A percentile compares a stretch with the other conserved stretches of the same genome.
These are phyloP conservation scores for Pseudogymnoascus sp. DNA, from an alignment of 2,329 filamentous ascomycete species.

Conservation along the genomic window DNA sequence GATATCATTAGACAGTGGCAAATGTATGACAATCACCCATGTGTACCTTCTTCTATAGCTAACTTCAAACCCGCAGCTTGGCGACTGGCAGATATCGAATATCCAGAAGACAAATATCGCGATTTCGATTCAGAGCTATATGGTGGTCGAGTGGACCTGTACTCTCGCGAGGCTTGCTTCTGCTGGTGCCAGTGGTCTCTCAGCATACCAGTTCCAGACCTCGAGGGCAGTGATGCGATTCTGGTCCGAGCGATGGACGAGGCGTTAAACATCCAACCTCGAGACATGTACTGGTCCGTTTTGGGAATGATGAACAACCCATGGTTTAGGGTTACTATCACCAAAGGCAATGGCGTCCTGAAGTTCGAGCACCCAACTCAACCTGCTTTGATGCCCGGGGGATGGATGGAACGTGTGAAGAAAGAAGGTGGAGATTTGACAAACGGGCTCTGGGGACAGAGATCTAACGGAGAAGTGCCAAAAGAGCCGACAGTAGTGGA, in stretches of 20 bases:
- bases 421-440: constrained; percentile 69
- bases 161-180: constrained; percentile 72
- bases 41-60: background rate
- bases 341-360: constrained; percentile 54
- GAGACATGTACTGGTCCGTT: constrained; percentile 95
- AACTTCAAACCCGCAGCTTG: constrained; percentile 39
- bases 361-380: constrained; percentile 86
- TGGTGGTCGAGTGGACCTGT: constrained; percentile 71
- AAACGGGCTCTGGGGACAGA: constrained; percentile 82
- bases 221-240: constrained; percentile 60
- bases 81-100: constrained; percentile 67
- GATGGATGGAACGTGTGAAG: constrained; percentile 92
- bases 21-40: constrained; percentile 28
- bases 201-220: constrained; percentile 52
- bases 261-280: constrained; percentile 73
- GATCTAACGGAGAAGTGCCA: constrained; percentile 41
- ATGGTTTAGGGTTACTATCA: constrained; percentile 78
- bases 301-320: constrained; percentile 98
- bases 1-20: constrained; percentile 73
- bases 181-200: constrained; percentile 92
- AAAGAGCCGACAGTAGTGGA: constrained; percentile 39
- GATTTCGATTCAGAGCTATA: constrained; percentile 56
- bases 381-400: constrained; percentile 65
- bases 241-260: constrained; percentile 87
- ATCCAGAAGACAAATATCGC: constrained; percentile 80